phyloP scores from a whole-genome alignment of 129 eudicot genomes.

The Lactuca sativa region DNA sequence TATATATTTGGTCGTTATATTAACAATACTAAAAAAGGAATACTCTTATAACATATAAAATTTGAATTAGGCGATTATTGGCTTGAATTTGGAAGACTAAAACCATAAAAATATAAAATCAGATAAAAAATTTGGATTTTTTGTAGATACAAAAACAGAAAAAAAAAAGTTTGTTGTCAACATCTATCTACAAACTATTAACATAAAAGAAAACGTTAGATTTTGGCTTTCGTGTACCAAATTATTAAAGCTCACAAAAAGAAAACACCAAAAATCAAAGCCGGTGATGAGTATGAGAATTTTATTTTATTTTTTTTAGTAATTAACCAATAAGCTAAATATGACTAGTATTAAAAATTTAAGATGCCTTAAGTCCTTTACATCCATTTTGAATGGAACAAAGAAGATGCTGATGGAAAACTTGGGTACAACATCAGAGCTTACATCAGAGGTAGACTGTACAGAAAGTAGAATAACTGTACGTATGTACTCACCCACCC shows the following conservation, averaged over 20 bases:
- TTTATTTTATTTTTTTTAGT: too few relatives aligned
- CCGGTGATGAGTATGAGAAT: not conserved
- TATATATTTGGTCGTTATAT: too few relatives aligned
- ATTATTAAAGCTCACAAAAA: too few relatives aligned
- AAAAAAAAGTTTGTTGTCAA: not conserved
- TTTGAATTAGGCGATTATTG: not conserved
- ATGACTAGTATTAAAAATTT: too few relatives aligned
- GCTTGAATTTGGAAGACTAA: not conserved
- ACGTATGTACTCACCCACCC: not conserved
- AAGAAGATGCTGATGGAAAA: conserved; percentile 2
- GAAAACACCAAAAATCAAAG: not conserved
- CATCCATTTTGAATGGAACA: not conserved
- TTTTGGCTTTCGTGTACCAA: not conserved
- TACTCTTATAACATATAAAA: not conserved
- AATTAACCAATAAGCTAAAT: too few relatives aligned
- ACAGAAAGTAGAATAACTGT: not conserved
- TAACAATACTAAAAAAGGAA: too few relatives aligned
- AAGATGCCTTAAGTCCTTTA: too few relatives aligned
- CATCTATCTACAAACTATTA: too few relatives aligned
- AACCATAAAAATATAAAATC: not conserved
- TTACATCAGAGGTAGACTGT: conserved; percentile 6
- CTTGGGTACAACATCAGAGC: not conserved
- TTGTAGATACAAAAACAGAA: too few relatives aligned
- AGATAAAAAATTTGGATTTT: too few relatives aligned
- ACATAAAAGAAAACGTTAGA: not conserved